Evolutionary conservation across 495 filamentous ascomycete genomes (phyloP).

Genomic region (Immersiella caudata): DNA sequence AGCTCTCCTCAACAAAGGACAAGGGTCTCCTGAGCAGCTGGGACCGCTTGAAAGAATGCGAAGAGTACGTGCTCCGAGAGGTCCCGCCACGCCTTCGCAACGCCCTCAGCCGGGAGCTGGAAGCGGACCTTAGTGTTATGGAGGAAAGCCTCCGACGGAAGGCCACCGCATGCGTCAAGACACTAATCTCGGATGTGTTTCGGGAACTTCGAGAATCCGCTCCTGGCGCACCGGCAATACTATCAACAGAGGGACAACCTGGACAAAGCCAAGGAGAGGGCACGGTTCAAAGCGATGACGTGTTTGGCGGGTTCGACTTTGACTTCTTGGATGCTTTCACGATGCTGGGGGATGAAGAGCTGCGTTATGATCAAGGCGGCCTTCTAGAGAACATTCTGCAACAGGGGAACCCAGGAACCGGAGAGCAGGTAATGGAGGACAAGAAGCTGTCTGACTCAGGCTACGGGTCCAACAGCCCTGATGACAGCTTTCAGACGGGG

Average conservation of each 20-base stretch:
- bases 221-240: not conserved
- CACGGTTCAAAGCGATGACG: not conserved
- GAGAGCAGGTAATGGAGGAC: not conserved
- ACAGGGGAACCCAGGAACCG: not conserved
- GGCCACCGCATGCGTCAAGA: constrained; percentile 7
- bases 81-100: constrained; percentile 11
- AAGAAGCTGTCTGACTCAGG: constrained; percentile 6
- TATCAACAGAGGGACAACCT: no score
- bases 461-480: constrained; percentile 6
- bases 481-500: not conserved
- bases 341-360: constrained; percentile 9
- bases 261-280: not conserved
- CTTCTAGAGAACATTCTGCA: not conserved
- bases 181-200: not conserved
- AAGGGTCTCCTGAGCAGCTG: not conserved
- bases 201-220: not conserved
- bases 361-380: constrained; percentile 2
- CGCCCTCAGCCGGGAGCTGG: constrained; percentile 2
- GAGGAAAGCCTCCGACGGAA: constrained; percentile 10
- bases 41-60: constrained; percentile 5
- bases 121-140: not conserved
- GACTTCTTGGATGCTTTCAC: not conserved
- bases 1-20: not conserved
- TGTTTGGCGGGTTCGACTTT: not conserved
- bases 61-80: constrained; percentile 2